These are phyloP conservation scores for Pseudevernia furfuracea DNA, from an alignment of 495 filamentous ascomycete genomes.

Conservation along the genomic window DNA sequence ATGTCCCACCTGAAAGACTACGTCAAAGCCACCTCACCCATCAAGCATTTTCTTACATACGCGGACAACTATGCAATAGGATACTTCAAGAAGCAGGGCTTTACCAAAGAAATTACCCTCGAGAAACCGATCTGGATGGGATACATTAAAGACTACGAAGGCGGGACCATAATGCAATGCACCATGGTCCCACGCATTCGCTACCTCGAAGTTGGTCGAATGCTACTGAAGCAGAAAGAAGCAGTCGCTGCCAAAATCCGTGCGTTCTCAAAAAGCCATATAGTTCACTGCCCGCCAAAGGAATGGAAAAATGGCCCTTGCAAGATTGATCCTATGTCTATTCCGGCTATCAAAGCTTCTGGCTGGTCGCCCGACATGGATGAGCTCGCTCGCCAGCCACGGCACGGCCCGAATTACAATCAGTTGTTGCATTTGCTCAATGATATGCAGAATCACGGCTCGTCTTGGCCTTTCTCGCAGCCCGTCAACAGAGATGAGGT, in stretches of 20 bases:
- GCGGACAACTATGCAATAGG: conserved; percentile 98
- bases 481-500: conserved; percentile 95
- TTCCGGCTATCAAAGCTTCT: conserved; percentile 76
- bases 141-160: conserved; percentile 99
- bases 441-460: conserved; percentile 86
- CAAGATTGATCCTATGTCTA: conserved; percentile 73
- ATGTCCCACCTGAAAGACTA: conserved; percentile 99
- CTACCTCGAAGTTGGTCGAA: conserved; percentile 86
- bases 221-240: conserved; percentile 97
- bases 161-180: conserved; percentile 98
- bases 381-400: conserved; percentile 89
- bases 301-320: conserved; percentile 66
- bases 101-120: conserved; percentile 96
- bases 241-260: conserved; percentile 89
- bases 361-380: conserved; percentile 98
- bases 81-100: conserved; percentile 98
- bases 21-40: conserved; percentile 89
- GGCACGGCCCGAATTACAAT: conserved; percentile 94
- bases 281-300: conserved; percentile 75
- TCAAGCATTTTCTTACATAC: conserved; percentile 98
- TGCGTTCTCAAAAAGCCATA: conserved; percentile 79
- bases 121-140: conserved; percentile 94
- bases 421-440: conserved; percentile 87
- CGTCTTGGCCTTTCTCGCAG: conserved; percentile 88
- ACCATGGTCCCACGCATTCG: conserved; percentile 92